These are phyloP conservation scores for Fusarium kyushuense DNA, from an alignment of 2,329 filamentous ascomycete species.

Conservation along the genomic window DNA sequence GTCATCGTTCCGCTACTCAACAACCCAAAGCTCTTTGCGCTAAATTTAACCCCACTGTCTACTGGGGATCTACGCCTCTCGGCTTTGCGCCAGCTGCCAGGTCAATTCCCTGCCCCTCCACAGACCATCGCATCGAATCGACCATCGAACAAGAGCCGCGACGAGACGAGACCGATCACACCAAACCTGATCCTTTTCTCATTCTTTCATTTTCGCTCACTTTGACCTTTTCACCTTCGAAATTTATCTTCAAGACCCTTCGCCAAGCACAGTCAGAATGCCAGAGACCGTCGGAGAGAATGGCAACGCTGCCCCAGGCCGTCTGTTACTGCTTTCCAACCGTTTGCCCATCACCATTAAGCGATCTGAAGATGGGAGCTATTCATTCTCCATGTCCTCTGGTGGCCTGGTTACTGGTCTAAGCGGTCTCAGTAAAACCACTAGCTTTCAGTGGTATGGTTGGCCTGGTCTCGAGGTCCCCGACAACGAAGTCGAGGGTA, in stretches of 20 bases:
- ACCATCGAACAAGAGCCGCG: constrained; percentile 36
- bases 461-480: constrained; percentile 96
- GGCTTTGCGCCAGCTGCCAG: constrained; percentile 39
- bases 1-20: constrained; percentile 44
- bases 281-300: constrained; percentile 53
- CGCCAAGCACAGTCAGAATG: constrained; percentile 48
- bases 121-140: constrained; percentile 37
- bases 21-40: constrained; percentile 44
- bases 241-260: not conserved
- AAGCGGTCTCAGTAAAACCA: constrained; percentile 90
- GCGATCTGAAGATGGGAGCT: constrained; percentile 89
- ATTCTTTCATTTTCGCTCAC: constrained; percentile 6
- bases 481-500: constrained; percentile 79
- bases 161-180: constrained; percentile 33
- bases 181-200: constrained; percentile 12
- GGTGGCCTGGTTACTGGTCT: constrained; percentile 94
- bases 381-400: constrained; percentile 95
- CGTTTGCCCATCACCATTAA: constrained; percentile 97
- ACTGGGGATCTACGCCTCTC: constrained; percentile 44
- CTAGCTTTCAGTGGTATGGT: constrained; percentile 97
- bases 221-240: constrained; percentile 7
- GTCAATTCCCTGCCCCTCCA: constrained; percentile 47
- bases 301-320: constrained; percentile 55
- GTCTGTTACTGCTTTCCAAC: constrained; percentile 90
- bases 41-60: constrained; percentile 44